Evolutionary conservation across 1,284 basidiomycete genomes (phyloP).

Genomic region (Ganoderma leucocontextum): DNA sequence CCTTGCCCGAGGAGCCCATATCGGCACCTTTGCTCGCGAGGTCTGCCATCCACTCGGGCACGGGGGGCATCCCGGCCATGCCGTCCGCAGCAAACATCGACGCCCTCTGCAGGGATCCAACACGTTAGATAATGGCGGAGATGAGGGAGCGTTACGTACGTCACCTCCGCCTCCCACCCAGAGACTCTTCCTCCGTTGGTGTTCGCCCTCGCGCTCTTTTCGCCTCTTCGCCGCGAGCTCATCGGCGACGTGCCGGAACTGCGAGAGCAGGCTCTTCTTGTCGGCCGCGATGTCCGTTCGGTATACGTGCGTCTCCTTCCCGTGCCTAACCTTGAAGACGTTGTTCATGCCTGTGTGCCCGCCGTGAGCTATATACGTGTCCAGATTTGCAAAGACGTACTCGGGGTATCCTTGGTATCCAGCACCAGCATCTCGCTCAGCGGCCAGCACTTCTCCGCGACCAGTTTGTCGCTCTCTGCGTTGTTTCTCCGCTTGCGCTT

Average conservation of each 20-base stretch:
- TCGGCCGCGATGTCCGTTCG: conserved; percentile 84
- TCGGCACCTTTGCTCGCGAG: conserved; percentile 62
- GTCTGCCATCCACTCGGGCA: conserved; percentile 78
- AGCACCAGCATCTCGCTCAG: conserved; percentile 93
- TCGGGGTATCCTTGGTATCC: conserved; percentile 94
- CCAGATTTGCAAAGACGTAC: conserved; percentile 54
- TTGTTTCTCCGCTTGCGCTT: conserved; percentile 58
- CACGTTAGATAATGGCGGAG: not conserved
- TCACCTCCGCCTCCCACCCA: conserved; percentile 62
- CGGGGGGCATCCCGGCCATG: conserved; percentile 47
- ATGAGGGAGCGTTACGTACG: conserved; percentile 49
- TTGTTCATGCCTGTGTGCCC: conserved; percentile 81
- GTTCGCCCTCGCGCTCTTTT: conserved; percentile 92
- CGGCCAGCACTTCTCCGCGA: conserved; percentile 93
- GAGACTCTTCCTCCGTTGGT: conserved; percentile 85
- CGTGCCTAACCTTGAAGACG: conserved; percentile 94
- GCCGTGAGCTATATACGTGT: conserved; percentile 6
- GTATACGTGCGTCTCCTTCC: conserved; percentile 95
- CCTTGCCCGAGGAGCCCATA: conserved; percentile 63
- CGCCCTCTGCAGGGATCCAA: conserved; percentile 33
- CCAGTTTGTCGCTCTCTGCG: conserved; percentile 67
- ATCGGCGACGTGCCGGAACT: conserved; percentile 93
- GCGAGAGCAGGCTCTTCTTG: conserved; percentile 86
- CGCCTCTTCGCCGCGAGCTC: conserved; percentile 88
- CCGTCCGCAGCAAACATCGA: conserved; percentile 38